phyloP scores from a whole-genome alignment of 2,329 filamentous ascomycete species.

The Penicillium hordei region DNA sequence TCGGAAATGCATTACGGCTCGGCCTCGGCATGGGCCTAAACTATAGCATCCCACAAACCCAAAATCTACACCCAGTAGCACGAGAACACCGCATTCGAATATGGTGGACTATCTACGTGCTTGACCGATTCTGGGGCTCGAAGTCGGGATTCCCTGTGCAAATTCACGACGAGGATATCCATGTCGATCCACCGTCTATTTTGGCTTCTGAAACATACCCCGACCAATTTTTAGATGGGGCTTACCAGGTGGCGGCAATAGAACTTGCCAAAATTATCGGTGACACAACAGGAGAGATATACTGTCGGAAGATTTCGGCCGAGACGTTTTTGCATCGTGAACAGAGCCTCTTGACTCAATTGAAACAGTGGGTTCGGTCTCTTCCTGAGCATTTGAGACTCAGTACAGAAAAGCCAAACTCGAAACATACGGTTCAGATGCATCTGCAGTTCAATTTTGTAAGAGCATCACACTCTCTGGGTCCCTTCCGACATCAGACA shows the following conservation, averaged over 20 bases:
- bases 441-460: slow-evolving; percentile 37
- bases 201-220: slow-evolving; percentile 18
- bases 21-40: slow-evolving; percentile 44
- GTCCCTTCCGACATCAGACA: neutral
- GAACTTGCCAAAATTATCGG: slow-evolving; percentile 32
- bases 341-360: slow-evolving; percentile 34
- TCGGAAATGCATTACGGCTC: slow-evolving; percentile 39
- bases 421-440: slow-evolving; percentile 27
- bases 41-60: slow-evolving; percentile 32
- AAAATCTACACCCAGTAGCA: slow-evolving; percentile 34
- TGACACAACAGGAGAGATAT: slow-evolving; percentile 26
- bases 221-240: slow-evolving; percentile 34
- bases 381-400: slow-evolving; percentile 30
- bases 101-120: slow-evolving; percentile 37
- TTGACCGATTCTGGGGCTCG: slow-evolving; percentile 46
- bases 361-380: slow-evolving; percentile 32
- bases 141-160: slow-evolving; percentile 49
- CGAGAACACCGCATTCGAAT: slow-evolving; percentile 31
- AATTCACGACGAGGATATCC: slow-evolving; percentile 49
- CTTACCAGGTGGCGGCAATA: slow-evolving; percentile 31
- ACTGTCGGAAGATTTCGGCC: slow-evolving; percentile 26
- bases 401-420: slow-evolving; percentile 13
- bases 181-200: slow-evolving; percentile 35
- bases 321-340: slow-evolving; percentile 36
- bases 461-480: neutral